phyloP scores from a whole-genome alignment of 768 basidiomycete species.

The Kwoniella mangroviensis region DNA sequence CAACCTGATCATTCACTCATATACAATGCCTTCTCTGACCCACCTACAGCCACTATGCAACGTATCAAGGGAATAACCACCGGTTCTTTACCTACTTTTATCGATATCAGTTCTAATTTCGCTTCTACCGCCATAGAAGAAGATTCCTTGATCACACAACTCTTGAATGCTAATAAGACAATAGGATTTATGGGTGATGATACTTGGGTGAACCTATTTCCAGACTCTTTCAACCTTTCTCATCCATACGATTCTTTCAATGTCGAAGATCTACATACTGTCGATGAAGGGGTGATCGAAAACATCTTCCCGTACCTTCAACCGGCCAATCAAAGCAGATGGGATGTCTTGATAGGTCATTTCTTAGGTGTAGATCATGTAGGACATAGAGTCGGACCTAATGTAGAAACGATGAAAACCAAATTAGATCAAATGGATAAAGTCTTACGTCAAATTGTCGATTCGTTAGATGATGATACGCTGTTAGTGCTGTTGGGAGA shows the following conservation, averaged over 20 bases:
- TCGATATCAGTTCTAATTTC: constrained; percentile 92
- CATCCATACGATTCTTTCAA: constrained; percentile 96
- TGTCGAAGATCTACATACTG: constrained; percentile 95
- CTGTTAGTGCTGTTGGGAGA: constrained; percentile 90
- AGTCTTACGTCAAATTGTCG: constrained; percentile 74
- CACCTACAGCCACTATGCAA: constrained; percentile 93
- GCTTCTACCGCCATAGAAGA: constrained; percentile 83
- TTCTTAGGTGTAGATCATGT: constrained; percentile 96
- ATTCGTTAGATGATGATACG: constrained; percentile 74
- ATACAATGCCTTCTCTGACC: constrained; percentile 88
- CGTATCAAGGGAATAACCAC: constrained; percentile 94
- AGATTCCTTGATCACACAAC: constrained; percentile 82
- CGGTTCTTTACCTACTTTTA: constrained; percentile 91
- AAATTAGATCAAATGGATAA: constrained; percentile 89
- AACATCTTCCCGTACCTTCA: constrained; percentile 79
- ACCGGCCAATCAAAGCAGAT: constrained; percentile 61
- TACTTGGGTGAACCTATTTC: constrained; percentile 92
- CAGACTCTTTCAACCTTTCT: constrained; percentile 75
- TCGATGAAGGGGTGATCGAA: constrained; percentile 84
- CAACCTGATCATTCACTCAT: constrained; percentile 78
- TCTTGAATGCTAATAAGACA: constrained; percentile 62
- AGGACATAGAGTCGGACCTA: constrained; percentile 90
- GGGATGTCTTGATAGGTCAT: constrained; percentile 90
- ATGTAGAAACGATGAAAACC: constrained; percentile 78
- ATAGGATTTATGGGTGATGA: constrained; percentile 94